Evolutionary conservation across 768 basidiomycete species (phyloP).

Genomic region (Multifurca ochricompacta): DNA sequence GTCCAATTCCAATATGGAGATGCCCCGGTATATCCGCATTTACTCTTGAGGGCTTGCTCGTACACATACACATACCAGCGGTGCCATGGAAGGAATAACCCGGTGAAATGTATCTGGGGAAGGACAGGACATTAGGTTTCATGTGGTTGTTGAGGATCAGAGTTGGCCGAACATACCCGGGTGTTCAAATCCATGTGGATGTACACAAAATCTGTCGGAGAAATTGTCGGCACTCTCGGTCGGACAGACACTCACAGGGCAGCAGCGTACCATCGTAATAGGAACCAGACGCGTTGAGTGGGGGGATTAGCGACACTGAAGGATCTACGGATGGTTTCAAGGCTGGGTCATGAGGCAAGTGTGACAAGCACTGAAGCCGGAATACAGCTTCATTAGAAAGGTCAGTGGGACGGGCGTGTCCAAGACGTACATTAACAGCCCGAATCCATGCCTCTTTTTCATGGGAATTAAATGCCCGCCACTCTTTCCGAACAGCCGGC

Average conservation of each 20-base stretch:
- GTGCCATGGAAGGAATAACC: slow-evolving; percentile 27
- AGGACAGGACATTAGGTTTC: background rate
- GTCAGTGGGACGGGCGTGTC: background rate
- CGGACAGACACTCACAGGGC: background rate
- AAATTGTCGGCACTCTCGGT: background rate
- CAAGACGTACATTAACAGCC: slow-evolving; percentile 22
- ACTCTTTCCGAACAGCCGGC: slow-evolving; percentile 23
- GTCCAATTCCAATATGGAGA: slow-evolving; percentile 29
- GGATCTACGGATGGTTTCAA: slow-evolving; percentile 7
- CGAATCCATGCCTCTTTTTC: slow-evolving; percentile 24
- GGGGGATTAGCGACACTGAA: slow-evolving; percentile 13
- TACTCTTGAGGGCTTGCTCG: slow-evolving; percentile 21
- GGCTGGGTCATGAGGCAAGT: slow-evolving; percentile 17
- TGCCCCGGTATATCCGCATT: slow-evolving; percentile 23
- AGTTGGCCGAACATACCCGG: background rate
- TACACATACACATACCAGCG: slow-evolving; percentile 23
- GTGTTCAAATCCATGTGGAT: slow-evolving; percentile 26
- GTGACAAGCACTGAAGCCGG: slow-evolving; percentile 14
- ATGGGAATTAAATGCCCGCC: slow-evolving; percentile 17
- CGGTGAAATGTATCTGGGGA: slow-evolving; percentile 24
- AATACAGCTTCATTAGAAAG: background rate
- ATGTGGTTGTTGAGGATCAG: background rate
- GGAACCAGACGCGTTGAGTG: slow-evolving; percentile 14
- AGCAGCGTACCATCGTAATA: slow-evolving; percentile 18
- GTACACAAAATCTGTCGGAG: slow-evolving; percentile 21